Percentiles rank a stretch among this genome's conserved stretches.
Conservation (phyloP, 1,284 basidiomycete genomes). For the Trichosporon sp. region DNA sequence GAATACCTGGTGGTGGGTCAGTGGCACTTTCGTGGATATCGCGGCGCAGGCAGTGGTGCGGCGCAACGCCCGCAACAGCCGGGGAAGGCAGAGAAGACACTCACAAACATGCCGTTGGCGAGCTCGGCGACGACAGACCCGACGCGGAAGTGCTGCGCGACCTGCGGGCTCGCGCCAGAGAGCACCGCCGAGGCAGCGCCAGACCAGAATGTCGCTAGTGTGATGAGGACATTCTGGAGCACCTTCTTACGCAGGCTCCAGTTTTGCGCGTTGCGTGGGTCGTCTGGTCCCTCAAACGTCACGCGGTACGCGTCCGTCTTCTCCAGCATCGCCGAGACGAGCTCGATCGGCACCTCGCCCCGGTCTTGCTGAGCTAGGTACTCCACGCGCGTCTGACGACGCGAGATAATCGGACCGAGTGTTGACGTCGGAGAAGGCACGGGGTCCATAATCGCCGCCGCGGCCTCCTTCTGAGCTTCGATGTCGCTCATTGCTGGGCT, state of each 20-base stretch:
- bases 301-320: slow-evolving; percentile 41
- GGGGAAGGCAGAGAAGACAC: neutral
- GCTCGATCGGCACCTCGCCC: slow-evolving; percentile 15
- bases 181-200: slow-evolving; percentile 18
- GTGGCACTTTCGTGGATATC: neutral
- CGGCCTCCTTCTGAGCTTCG: neutral
- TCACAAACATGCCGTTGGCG: slow-evolving; percentile 23
- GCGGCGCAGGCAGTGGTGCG: too few relatives aligned
- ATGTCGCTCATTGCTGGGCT: neutral
- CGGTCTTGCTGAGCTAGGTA: neutral
- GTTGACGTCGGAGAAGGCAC: slow-evolving; percentile 11
- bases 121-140: slow-evolving; percentile 19
- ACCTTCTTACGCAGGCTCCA: slow-evolving; percentile 51
- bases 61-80: neutral
- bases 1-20: slow-evolving; percentile 10
- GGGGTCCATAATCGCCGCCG: neutral
- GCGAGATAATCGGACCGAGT: neutral
- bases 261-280: slow-evolving; percentile 64
- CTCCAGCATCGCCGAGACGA: slow-evolving; percentile 16
- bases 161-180: slow-evolving; percentile 8
- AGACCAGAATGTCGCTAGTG: slow-evolving; percentile 23
- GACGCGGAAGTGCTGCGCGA: slow-evolving; percentile 14
- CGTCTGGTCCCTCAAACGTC: slow-evolving; percentile 61
- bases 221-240: slow-evolving; percentile 19
- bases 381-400: neutral